Evolutionary conservation across 1,284 basidiomycete genomes (phyloP).

Genomic region (Phellinidium pouzarii): DNA sequence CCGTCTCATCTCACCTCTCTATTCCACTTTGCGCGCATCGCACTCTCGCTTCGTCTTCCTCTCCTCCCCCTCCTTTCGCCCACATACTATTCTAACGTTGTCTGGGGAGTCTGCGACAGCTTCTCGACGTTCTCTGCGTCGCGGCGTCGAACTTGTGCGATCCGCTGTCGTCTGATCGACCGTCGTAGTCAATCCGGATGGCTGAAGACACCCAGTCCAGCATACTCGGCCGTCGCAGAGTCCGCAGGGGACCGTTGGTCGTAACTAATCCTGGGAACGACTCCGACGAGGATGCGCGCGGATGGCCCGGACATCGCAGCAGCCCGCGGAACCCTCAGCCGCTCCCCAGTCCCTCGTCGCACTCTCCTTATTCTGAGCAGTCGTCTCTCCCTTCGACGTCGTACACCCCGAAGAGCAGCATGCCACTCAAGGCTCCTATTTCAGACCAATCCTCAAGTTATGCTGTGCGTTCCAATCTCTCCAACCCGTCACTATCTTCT

Average conservation of each 20-base stretch:
- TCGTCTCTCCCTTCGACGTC: constrained; percentile 12
- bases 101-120: background rate
- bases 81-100: background rate
- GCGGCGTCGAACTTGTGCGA: background rate
- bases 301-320: constrained; percentile 3
- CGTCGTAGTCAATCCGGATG: constrained; percentile 3
- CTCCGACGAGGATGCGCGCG: constrained; percentile 17
- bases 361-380: constrained; percentile 17
- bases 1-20: background rate
- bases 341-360: constrained; percentile 14
- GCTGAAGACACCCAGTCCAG: constrained; percentile 11
- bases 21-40: background rate
- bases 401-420: constrained; percentile 11
- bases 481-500: constrained; percentile 45
- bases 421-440: constrained; percentile 11
- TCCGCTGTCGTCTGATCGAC: background rate
- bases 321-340: constrained; percentile 7
- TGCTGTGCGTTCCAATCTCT: constrained; percentile 28
- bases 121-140: background rate
- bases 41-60: constrained; percentile 3
- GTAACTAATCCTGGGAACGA: constrained; percentile 20
- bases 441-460: background rate
- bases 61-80: background rate
- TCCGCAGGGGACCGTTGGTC: constrained; percentile 16
- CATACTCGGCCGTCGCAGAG: constrained; percentile 9